These are phyloP conservation scores for sweet orange (Citrus sinensis) DNA, from an alignment of 345 rosid genomes.

Conservation along the genomic window DVS_A1.0 CM039164.1:6103001-6103500, in stretches of 20 bases:
- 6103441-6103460: no score
- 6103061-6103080: no score
- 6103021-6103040: no score
- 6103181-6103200: not conserved
- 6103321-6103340: conserved; percentile 12
- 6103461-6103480: no score
- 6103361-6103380: conserved; percentile 42
- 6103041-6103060: no score
- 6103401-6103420: conserved; percentile 6
- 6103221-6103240: conserved; percentile 4
- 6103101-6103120: not conserved
- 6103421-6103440: no score
- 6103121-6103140: not conserved
- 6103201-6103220: not conserved
- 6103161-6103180: not conserved
- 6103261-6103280: conserved; percentile 34
- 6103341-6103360: conserved; percentile 40
- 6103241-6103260: conserved; percentile 43
- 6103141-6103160: no score
- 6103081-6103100: not conserved
- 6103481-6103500: no score
- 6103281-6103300: conserved; percentile 40
- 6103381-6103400: conserved; percentile 11
- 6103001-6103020: no score
- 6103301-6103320: conserved; percentile 16